phyloP scores from a whole-genome alignment of 164 flowering plant species.

The Tetracentron sinense region DNA sequence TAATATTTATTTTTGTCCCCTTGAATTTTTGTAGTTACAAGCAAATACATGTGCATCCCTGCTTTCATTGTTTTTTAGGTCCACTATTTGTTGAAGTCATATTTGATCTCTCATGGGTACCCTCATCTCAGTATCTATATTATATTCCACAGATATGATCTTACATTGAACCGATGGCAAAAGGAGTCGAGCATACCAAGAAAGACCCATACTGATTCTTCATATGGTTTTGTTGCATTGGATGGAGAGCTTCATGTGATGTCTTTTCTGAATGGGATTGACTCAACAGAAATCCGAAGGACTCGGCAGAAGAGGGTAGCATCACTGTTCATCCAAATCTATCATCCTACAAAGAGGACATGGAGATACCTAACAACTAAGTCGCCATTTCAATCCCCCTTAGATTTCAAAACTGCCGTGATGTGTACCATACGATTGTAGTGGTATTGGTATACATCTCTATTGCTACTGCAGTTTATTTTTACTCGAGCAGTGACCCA shows the following conservation, averaged over 20 bases:
- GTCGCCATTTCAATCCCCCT: slow-evolving; percentile 40
- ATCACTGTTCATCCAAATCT: slow-evolving; percentile 56
- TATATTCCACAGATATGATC: slow-evolving; percentile 50
- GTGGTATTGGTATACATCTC: background rate
- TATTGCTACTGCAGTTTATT: background rate
- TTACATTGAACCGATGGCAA: slow-evolving; percentile 55
- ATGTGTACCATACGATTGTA: slow-evolving; percentile 55
- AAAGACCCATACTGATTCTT: slow-evolving; percentile 32
- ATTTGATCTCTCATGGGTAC: background rate
- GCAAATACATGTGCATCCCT: background rate
- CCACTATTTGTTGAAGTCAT: background rate
- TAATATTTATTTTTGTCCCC: too few species aligned
- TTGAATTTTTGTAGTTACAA: background rate
- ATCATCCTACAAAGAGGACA: slow-evolving; percentile 53
- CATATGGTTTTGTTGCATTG: slow-evolving; percentile 60
- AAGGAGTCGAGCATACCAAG: slow-evolving; percentile 66
- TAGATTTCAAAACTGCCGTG: slow-evolving; percentile 64
- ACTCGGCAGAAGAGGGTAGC: slow-evolving; percentile 38
- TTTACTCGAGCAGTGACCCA: background rate
- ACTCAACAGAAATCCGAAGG: slow-evolving; percentile 32
- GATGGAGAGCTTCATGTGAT: slow-evolving; percentile 63
- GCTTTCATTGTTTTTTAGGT: background rate
- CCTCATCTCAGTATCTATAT: background rate
- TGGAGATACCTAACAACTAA: slow-evolving; percentile 64
- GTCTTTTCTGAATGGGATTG: slow-evolving; percentile 27